Evolutionary conservation across 306 rosid species (phyloP), one percentile per base, ranked within the genome.

Genomic region (Acacia confusa): DNA sequence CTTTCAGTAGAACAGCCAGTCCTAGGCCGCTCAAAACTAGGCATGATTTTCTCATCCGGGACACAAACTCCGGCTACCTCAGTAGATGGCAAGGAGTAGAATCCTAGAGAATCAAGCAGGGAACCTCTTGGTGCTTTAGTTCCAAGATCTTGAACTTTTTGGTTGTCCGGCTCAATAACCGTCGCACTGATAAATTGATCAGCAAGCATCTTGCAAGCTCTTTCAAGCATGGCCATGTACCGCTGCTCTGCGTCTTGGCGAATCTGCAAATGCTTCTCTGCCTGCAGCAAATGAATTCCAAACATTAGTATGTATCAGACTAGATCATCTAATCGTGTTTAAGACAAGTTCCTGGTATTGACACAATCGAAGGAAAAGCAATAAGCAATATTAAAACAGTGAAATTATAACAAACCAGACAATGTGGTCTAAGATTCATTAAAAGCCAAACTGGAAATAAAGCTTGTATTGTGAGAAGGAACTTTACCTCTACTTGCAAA

Each of bases 201-300:
- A 0, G 98, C 99, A 60, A 95, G 93, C 97, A 95, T 92, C 86
- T 92, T 93, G 76, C 99, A 95, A 25, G 99, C 96, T 87, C 94
- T 90, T 88, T 95, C 99, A 68, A 95, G 94, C 97, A 93, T 93
- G 70, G 90, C 90, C 89, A 93, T 93, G 65, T 95, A 95, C 68
- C 92, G 88, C 63, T 85, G 82, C 58, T 95, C 99, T 9, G 99
- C 99, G 72, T 89, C 95, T 88, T 95, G 96, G 76, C 99, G 94
- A 87, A 95, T 93, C 85, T 84, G 97, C 88, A 95, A 84, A 88
- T 93, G 99, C 90, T 93, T 95, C 89, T 95, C 99, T 41, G 99
- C 99, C 99, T 95, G 86, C 86, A 79, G 64, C 72, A 67, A 63
- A 80, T 53, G 48, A 66, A 66, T 86, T 58, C 79, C 45, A 77